These are phyloP conservation scores for Candida verbasci DNA, from an alignment of 805 yeast genomes.

Conservation along the genomic window DNA sequence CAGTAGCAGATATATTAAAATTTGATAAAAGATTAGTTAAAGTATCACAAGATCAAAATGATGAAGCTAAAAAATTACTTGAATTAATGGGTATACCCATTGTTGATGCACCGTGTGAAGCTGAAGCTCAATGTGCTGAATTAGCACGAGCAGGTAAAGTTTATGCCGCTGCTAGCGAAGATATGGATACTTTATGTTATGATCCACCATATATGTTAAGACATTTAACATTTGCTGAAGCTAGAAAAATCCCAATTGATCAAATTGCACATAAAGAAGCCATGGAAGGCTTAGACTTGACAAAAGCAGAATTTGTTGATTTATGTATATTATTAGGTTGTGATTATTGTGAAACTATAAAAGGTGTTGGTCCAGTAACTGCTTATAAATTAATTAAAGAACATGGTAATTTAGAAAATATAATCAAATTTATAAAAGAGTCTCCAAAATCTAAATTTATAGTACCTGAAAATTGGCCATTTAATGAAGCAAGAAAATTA, in stretches of 20 bases:
- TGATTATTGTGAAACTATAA: slow-evolving; percentile 93
- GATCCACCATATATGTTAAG: slow-evolving; percentile 79
- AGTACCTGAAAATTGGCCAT: slow-evolving; percentile 95
- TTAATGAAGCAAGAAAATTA: slow-evolving; percentile 76
- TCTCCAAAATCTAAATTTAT: slow-evolving; percentile 63
- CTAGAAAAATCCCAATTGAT: slow-evolving; percentile 86
- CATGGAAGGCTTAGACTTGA: slow-evolving; percentile 73
- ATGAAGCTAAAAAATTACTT: slow-evolving; percentile 80
- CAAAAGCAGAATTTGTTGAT: slow-evolving; percentile 73
- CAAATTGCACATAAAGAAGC: slow-evolving; percentile 70
- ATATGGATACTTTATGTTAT: slow-evolving; percentile 97
- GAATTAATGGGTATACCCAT: slow-evolving; percentile 93
- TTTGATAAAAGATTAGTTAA: slow-evolving; percentile 84
- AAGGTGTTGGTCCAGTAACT: slow-evolving; percentile 95
- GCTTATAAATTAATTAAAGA: slow-evolving; percentile 86
- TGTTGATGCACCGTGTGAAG: slow-evolving; percentile 94
- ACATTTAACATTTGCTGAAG: slow-evolving; percentile 91
- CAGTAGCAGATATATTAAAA: slow-evolving; percentile 68
- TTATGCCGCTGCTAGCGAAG: slow-evolving; percentile 96
- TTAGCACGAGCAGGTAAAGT: slow-evolving; percentile 87
- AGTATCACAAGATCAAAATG: slow-evolving; percentile 88
- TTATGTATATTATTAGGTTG: slow-evolving; percentile 92
- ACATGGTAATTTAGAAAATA: slow-evolving; percentile 74
- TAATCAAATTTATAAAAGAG: slow-evolving; percentile 59
- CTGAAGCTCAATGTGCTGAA: slow-evolving; percentile 97